phyloP scores from a whole-genome alignment of 768 basidiomycete genomes.

The Suillus lakei region DNA sequence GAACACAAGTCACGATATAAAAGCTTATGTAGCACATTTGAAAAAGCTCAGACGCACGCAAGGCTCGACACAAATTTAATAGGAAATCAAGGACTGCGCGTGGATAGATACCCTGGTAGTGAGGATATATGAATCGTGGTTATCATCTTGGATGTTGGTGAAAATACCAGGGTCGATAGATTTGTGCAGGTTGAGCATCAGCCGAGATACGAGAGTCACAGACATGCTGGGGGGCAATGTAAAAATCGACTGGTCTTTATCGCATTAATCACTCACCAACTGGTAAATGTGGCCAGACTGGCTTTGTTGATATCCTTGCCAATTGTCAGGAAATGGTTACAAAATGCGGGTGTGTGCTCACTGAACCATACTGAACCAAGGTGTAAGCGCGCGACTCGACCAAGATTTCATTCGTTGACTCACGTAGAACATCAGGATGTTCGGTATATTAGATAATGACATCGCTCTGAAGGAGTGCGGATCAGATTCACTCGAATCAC shows the following conservation, averaged over 20 bases:
- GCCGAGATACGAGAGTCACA: constrained; percentile 56
- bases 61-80: background rate
- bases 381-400: background rate
- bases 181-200: constrained; percentile 59
- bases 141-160: background rate
- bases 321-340: background rate
- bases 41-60: background rate
- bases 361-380: background rate
- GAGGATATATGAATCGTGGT: background rate
- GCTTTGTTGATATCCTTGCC: background rate
- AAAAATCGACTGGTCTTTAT: background rate
- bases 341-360: background rate
- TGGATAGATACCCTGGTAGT: background rate
- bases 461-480: constrained; percentile 44
- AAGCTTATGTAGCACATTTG: background rate
- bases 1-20: background rate
- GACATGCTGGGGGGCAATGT: constrained; percentile 42
- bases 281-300: background rate
- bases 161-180: constrained; percentile 28
- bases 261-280: background rate
- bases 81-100: background rate
- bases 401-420: constrained; percentile 5
- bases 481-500: background rate
- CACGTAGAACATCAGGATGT: constrained; percentile 48
- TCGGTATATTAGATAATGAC: constrained; percentile 55